Conservation (phyloP, 805 yeast genomes). For the Saccharomycodes ludwigii region DNA sequence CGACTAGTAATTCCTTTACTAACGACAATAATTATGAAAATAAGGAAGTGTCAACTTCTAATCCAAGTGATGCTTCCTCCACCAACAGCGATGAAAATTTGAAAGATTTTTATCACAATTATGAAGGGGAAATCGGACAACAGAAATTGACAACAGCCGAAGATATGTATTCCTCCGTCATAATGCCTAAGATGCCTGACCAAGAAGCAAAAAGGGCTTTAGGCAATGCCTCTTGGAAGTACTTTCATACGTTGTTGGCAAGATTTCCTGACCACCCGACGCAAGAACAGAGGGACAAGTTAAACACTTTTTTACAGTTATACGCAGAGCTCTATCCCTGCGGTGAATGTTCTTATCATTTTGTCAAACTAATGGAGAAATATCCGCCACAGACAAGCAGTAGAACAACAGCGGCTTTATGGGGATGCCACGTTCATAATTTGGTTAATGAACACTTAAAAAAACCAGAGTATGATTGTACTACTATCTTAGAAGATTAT, state of each 20-base stretch:
- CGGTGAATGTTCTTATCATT: slow-evolving; percentile 93
- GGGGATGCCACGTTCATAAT: slow-evolving; percentile 95
- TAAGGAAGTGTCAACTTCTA: too few relatives aligned
- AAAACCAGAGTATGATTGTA: slow-evolving; percentile 73
- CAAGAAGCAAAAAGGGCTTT: slow-evolving; percentile 56
- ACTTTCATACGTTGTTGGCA: slow-evolving; percentile 85
- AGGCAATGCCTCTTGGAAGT: slow-evolving; percentile 86
- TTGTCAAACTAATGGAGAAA: slow-evolving; percentile 50
- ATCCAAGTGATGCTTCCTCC: too few relatives aligned
- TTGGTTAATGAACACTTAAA: slow-evolving; percentile 63
- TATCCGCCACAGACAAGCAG: slow-evolving; percentile 78
- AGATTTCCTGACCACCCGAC: slow-evolving; percentile 82
- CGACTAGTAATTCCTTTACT: too few relatives aligned
- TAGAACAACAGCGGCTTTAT: slow-evolving; percentile 71
- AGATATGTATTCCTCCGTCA: slow-evolving; percentile 16
- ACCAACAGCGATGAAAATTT: neutral
- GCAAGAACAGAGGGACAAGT: slow-evolving; percentile 45
- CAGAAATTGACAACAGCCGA: too few relatives aligned
- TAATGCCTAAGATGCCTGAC: slow-evolving; percentile 93
- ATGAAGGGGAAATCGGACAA: neutral
- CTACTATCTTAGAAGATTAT: slow-evolving; percentile 74
- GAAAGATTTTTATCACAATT: too few relatives aligned
- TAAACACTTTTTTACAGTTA: slow-evolving; percentile 49
- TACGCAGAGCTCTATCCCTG: slow-evolving; percentile 94
- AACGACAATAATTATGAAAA: too few relatives aligned